Evolutionary conservation across 2,329 filamentous ascomycete species (phyloP), one percentile per base, ranked within the genome.

Genomic region (Pestalotiopsis fici): DNA sequence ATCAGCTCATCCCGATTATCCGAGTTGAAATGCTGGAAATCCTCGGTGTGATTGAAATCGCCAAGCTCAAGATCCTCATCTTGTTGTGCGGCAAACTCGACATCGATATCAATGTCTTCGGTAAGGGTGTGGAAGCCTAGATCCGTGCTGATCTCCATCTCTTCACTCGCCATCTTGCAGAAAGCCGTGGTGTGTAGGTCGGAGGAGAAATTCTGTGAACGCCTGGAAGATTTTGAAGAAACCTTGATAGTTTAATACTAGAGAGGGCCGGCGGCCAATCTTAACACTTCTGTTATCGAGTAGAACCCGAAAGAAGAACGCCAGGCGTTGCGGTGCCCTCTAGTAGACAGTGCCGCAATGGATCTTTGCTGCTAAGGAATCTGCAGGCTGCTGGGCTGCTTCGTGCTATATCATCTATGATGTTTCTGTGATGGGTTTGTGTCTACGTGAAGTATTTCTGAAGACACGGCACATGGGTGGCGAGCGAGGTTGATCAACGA

Each of bases 101-200:
- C 68, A 69, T 78, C 77, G 67, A 78, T 77, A 65, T 78, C 77
- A 68, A 78, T 78, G 59, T 78, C 77, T 64, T 78, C 75, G 23
- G 65, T 72, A 28, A 73, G 74, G 23, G 71, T 74, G 55, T 69
- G 21, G 13, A 73, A 76, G 66, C 74, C 73, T 57, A 77, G 73
- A 67, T 78, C 77, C 59, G 76, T 71, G 21, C 71, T 72, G 67
- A 78, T 77, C 56, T 78, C 77, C 77, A 78, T 78, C 64, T 77
- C 77, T 64, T 78, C 76, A 62, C 69, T 73, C 35, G 77, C 72
- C 76, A 78, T 78, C 37, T 63, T 72, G 67, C n/a, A 31, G 13
- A 23, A 13, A 50, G 35, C 3, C 25, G 39, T 5, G 35, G 9
- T 47, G 39, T 25, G 23, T 15, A 27, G 13, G 25, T 12, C 28